Evolutionary conservation across 169 alveolate genomes (phyloP), one percentile per base, ranked within the genome.

Genomic region (Cyclospora cayetanensis): DNA sequence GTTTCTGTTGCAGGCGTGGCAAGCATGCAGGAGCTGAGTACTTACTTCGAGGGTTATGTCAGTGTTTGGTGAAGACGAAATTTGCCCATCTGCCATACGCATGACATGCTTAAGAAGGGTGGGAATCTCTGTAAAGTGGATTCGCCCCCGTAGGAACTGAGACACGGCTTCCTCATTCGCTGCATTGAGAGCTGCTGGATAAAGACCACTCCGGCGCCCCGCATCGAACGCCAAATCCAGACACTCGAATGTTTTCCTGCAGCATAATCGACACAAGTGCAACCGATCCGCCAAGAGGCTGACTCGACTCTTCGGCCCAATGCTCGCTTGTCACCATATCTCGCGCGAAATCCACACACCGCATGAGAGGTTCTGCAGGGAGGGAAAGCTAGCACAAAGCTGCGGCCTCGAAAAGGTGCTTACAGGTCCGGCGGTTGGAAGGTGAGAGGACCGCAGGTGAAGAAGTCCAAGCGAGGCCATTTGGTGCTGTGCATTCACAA

Each of bases 141-240:
- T 95, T 29, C 91, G 77, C 77, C 93, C 90, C 35, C 90, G 83
- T 87, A 95, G 80, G 88, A 96, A 93, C 27, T 93, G 66, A 63
- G 93, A 96, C 52, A 96, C 96, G 5, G 97, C 98, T 68, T 86
- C 87, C 70, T 96, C 98, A 43, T 96, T 96, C 31, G 98, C 97
- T 1, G 97, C 97, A 89, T 96, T 96, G 68, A 96, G 91, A 31
- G 95, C 97, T 11, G 98, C 97, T 0, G 98, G 97, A 39, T 90
- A 93, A 18, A 95, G 93, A 27, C 97, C 97, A 3, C 98, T 97
- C 74, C 83, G 82, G 76, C 87, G 82, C 39, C 98, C 98, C 20
- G 96, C 98, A 37, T 92, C 94, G 93, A 94, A 96, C 20, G 97
- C 97, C 43, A 96, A 93, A 20, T 83, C 70, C 35, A 96, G 93